Conservation (phyloP, 805 yeast species). For the Jamesozyma rosinii region DNA sequence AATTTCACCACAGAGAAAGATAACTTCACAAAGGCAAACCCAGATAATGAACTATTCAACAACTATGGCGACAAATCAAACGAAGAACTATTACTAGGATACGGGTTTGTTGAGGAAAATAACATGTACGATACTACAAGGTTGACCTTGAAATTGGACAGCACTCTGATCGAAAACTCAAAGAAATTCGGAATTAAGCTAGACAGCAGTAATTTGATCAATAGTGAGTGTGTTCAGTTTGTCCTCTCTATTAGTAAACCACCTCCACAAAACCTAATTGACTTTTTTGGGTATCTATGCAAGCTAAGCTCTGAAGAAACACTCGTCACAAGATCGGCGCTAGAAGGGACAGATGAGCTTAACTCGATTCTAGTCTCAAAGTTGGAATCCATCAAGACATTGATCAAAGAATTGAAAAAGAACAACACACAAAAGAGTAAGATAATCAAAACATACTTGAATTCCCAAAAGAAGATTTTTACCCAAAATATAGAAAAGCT, state of each 20-base stretch:
- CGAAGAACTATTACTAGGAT: constrained; percentile 70
- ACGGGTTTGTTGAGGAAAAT: constrained; percentile 60
- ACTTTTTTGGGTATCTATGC: constrained; percentile 48
- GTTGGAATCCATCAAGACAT: constrained; percentile 31
- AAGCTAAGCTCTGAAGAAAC: constrained; percentile 40
- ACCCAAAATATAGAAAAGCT: constrained; percentile 35
- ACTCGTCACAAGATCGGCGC: constrained; percentile 43
- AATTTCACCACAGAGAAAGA: constrained; percentile 35
- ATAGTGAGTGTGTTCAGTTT: constrained; percentile 34
- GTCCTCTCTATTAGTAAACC: constrained; percentile 28
- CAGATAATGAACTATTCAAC: constrained; percentile 52
- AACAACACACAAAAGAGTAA: constrained; percentile 20
- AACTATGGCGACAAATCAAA: constrained; percentile 86
- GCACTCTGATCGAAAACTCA: constrained; percentile 24
- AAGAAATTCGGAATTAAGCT: constrained; percentile 33
- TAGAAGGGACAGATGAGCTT: constrained; percentile 54
- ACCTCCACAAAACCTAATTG: constrained; percentile 39
- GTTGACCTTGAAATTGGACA: constrained; percentile 48
- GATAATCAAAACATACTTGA: constrained; percentile 38
- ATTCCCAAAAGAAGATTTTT: constrained; percentile 41
- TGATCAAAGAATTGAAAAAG: constrained; percentile 23
- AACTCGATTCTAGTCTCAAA: constrained; percentile 46
- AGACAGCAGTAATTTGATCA: constrained; percentile 30
- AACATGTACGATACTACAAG: constrained; percentile 52
- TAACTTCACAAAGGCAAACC: constrained; percentile 5